A percentile compares a stretch with the other conserved stretches of the same genome.
Conservation (phyloP, 345 rosid genomes). For the Eucalyptus pauciflora region DNA sequence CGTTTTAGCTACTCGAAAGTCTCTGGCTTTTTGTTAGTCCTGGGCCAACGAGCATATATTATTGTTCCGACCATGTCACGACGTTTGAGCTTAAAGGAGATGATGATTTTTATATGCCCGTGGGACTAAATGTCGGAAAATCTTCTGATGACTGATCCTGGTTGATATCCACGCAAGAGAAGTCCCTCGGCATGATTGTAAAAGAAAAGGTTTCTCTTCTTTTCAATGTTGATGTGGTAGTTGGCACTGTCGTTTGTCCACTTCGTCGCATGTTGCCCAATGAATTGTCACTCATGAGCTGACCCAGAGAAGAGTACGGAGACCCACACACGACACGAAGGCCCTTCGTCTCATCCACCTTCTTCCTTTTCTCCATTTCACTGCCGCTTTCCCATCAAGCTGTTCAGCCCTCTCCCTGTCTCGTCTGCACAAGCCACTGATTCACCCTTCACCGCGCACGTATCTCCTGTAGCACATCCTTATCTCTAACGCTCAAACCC, state of each 20-base stretch:
- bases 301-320: not conserved
- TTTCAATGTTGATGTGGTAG: not conserved
- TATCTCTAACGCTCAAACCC: no score
- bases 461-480: no score
- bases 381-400: conserved; percentile 19
- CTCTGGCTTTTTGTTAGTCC: not conserved
- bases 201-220: not conserved
- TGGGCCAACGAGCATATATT: not conserved
- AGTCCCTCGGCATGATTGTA: not conserved
- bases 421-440: not conserved
- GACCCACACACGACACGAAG: not conserved
- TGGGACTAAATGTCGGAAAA: not conserved
- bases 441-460: not conserved
- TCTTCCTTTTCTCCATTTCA: conserved; percentile 1
- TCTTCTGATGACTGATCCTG: not conserved
- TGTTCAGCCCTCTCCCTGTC: conserved; percentile 15
- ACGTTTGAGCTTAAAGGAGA: not conserved
- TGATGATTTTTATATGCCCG: not conserved
- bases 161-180: not conserved
- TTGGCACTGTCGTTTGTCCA: not conserved
- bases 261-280: not conserved
- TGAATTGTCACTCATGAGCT: not conserved
- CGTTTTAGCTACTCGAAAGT: not conserved
- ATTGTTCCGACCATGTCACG: not conserved
- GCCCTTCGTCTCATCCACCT: not conserved